These are phyloP conservation scores for Wakefieldia striispora DNA, from an alignment of 768 basidiomycete genomes.

Conservation along the genomic window DNA sequence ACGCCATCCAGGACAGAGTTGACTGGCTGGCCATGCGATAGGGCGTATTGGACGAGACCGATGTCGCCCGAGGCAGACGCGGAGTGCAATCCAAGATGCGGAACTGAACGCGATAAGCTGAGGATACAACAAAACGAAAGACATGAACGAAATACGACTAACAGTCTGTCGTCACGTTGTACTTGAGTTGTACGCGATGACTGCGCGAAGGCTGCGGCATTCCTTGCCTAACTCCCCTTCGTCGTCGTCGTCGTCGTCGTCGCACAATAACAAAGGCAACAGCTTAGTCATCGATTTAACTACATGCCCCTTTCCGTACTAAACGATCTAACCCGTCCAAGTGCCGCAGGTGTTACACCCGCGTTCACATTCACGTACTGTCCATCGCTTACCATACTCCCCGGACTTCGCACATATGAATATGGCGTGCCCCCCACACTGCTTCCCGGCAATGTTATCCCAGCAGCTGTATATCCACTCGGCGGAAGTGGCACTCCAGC, in stretches of 20 bases:
- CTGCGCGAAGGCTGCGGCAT: slow-evolving; percentile 38
- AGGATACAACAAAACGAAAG: neutral
- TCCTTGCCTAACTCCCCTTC: slow-evolving; percentile 1
- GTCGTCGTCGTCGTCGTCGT: slow-evolving; percentile 6
- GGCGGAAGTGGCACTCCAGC: slow-evolving; percentile 13
- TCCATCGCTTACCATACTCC: slow-evolving; percentile 6
- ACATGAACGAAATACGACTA: slow-evolving; percentile 16
- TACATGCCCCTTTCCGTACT: slow-evolving; percentile 16
- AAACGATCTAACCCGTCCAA: slow-evolving; percentile 20
- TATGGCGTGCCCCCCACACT: slow-evolving; percentile 17
- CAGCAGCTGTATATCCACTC: neutral
- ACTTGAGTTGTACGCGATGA: slow-evolving; percentile 45
- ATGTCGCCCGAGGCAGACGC: slow-evolving; percentile 85
- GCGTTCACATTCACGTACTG: slow-evolving; percentile 9
- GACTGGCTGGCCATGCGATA: slow-evolving; percentile 92
- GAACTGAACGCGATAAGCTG: slow-evolving; percentile 44
- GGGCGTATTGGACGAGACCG: slow-evolving; percentile 89
- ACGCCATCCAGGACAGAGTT: slow-evolving; percentile 96
- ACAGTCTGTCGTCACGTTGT: slow-evolving; percentile 56
- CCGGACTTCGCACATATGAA: slow-evolving; percentile 13
- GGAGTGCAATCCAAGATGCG: slow-evolving; percentile 72
- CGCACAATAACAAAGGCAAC: neutral
- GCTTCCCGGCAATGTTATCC: no score
- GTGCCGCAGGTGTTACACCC: slow-evolving; percentile 24
- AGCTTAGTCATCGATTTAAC: slow-evolving; percentile 23